These are phyloP conservation scores for Fremontodendron californicum DNA, from an alignment of 345 rosid genomes.

Conservation along the genomic window DNA sequence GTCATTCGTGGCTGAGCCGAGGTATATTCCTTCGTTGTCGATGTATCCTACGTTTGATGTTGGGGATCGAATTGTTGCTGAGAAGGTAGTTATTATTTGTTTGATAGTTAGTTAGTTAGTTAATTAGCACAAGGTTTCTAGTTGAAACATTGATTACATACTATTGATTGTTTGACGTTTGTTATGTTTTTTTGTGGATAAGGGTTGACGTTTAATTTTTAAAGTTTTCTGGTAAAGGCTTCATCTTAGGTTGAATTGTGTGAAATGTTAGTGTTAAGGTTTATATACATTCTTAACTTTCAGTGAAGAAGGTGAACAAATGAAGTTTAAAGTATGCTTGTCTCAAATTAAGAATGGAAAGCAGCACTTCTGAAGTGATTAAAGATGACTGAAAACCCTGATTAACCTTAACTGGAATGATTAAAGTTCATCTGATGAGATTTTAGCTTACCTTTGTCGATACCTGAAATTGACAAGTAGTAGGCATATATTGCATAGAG, in stretches of 20 bases:
- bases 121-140: not conserved
- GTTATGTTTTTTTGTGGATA: not conserved
- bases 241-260: not conserved
- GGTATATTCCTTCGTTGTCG: constrained; percentile 93
- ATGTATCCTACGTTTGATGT: constrained; percentile 99
- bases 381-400: not conserved
- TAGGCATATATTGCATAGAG: not conserved
- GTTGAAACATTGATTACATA: not conserved
- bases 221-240: not conserved
- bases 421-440: not conserved
- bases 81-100: constrained; percentile 55
- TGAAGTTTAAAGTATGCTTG: not conserved
- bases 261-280: not conserved
- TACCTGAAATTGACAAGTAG: not conserved
- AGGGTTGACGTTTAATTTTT: not conserved
- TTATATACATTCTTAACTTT: not conserved
- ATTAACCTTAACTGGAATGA: not conserved
- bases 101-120: not conserved
- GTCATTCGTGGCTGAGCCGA: constrained; percentile 83
- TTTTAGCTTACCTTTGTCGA: not conserved
- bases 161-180: not conserved
- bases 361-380: not conserved
- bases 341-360: not conserved
- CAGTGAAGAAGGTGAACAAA: not conserved
- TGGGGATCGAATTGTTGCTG: constrained; percentile 89